phyloP scores from a whole-genome alignment of 2,329 filamentous ascomycete species.

The Fusarium coffeatum region DNA sequence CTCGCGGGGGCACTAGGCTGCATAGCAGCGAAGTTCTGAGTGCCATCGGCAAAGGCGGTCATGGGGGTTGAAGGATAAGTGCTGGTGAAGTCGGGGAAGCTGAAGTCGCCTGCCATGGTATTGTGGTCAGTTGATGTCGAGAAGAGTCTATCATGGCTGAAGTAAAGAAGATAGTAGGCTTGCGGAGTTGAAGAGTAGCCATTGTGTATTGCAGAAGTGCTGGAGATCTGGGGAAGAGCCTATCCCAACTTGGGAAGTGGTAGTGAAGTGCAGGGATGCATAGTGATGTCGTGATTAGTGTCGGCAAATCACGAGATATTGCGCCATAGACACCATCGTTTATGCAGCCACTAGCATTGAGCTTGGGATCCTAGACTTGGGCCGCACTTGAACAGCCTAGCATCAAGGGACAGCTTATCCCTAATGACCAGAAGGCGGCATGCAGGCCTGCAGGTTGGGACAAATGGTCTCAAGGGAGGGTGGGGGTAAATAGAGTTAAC shows the following conservation, averaged over 20 bases:
- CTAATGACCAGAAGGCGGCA: slow-evolving; percentile 33
- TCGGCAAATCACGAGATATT: slow-evolving; percentile 68
- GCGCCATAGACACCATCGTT: slow-evolving; percentile 66
- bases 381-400: slow-evolving; percentile 41
- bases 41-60: slow-evolving; percentile 53
- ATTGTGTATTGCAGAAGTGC: slow-evolving; percentile 37
- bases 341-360: slow-evolving; percentile 48
- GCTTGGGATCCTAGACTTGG: slow-evolving; percentile 25
- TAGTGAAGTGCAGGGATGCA: slow-evolving; percentile 39
- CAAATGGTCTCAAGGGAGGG: slow-evolving; percentile 29
- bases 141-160: slow-evolving; percentile 40
- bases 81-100: slow-evolving; percentile 65
- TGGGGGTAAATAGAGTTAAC: slow-evolving; percentile 23
- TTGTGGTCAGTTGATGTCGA: slow-evolving; percentile 45
- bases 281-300: slow-evolving; percentile 46
- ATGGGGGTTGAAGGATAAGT: slow-evolving; percentile 63
- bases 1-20: slow-evolving; percentile 63
- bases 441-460: slow-evolving; percentile 29
- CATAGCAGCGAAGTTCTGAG: slow-evolving; percentile 61
- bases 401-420: slow-evolving; percentile 40
- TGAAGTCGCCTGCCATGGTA: slow-evolving; percentile 68
- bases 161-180: slow-evolving; percentile 29
- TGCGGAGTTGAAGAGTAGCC: slow-evolving; percentile 36
- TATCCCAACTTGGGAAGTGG: slow-evolving; percentile 46
- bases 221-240: slow-evolving; percentile 38